Percentiles rank a stretch among this genome's conserved stretches.
Evolutionary conservation across 2,329 filamentous ascomycete genomes (phyloP).

Genomic region (Ophiostoma piceae): DNA sequence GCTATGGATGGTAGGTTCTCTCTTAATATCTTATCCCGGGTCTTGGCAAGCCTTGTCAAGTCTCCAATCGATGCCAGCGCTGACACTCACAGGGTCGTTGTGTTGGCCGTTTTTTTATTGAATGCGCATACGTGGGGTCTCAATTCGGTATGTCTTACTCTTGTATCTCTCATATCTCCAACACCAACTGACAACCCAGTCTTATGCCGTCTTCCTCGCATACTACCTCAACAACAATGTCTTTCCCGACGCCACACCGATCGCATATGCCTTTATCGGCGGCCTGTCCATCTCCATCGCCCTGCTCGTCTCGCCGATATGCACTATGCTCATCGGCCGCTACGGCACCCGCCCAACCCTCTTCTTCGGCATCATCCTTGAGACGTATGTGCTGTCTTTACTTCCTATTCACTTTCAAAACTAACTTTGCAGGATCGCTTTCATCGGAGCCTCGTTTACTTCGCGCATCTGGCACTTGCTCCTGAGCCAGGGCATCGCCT

Average conservation of each 20-base stretch:
- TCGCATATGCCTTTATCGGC: conserved; percentile 74
- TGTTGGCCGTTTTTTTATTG: conserved; percentile 50
- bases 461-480: conserved; percentile 68
- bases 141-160: conserved; percentile 50
- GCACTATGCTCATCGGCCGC: conserved; percentile 54
- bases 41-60: conserved; percentile 7
- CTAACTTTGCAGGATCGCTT: conserved; percentile 40
- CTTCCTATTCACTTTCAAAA: too few relatives aligned
- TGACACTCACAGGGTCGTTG: conserved; percentile 41
- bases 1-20: conserved; percentile 47
- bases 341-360: conserved; percentile 62
- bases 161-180: background rate
- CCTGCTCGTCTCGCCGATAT: conserved; percentile 62
- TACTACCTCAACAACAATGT: conserved; percentile 53
- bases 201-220: conserved; percentile 54
- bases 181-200: conserved; percentile 32
- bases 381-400: conserved; percentile 41
- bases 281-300: conserved; percentile 62
- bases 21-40: background rate
- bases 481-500: conserved; percentile 67
- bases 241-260: conserved; percentile 57
- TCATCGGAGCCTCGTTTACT: conserved; percentile 67
- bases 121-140: conserved; percentile 72
- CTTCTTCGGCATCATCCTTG: conserved; percentile 58
- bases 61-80: background rate